phyloP scores from a whole-genome alignment of 2,329 filamentous ascomycete species.

The Bipolaris bicolor region DNA sequence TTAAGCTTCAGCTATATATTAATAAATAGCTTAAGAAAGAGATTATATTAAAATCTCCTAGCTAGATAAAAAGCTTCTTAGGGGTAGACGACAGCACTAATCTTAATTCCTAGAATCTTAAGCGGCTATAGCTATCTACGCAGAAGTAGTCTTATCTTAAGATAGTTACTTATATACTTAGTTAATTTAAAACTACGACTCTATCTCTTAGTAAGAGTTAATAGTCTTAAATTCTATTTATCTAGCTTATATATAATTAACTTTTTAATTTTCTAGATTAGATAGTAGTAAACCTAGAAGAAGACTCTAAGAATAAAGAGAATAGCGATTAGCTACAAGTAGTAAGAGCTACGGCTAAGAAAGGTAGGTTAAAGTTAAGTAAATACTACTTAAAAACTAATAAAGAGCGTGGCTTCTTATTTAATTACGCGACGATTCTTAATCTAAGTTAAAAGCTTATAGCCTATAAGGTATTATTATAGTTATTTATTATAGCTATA shows the following conservation, averaged over 20 bases:
- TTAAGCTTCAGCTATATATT: constrained; percentile 16
- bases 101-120: neutral
- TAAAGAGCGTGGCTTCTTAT: neutral
- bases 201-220: neutral
- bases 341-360: too few relatives aligned
- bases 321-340: too few relatives aligned
- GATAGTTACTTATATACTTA: neutral
- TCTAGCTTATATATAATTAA: constrained; percentile 1
- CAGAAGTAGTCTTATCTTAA: neutral
- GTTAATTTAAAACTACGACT: neutral
- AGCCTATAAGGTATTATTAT: constrained; percentile 13
- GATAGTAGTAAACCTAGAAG: too few relatives aligned
- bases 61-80: neutral
- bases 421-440: neutral
- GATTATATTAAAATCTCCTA: neutral
- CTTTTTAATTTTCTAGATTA: too few relatives aligned
- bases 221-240: neutral
- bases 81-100: neutral
- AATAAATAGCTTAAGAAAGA: constrained; percentile 19
- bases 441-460: constrained; percentile 5
- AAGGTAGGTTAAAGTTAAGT: too few relatives aligned
- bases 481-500: constrained; percentile 10
- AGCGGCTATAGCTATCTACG: neutral
- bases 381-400: neutral
- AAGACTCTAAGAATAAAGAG: too few relatives aligned